Conservation (phyloP, 2,329 filamentous ascomycete species). For the Diaporthe sp. region DNA sequence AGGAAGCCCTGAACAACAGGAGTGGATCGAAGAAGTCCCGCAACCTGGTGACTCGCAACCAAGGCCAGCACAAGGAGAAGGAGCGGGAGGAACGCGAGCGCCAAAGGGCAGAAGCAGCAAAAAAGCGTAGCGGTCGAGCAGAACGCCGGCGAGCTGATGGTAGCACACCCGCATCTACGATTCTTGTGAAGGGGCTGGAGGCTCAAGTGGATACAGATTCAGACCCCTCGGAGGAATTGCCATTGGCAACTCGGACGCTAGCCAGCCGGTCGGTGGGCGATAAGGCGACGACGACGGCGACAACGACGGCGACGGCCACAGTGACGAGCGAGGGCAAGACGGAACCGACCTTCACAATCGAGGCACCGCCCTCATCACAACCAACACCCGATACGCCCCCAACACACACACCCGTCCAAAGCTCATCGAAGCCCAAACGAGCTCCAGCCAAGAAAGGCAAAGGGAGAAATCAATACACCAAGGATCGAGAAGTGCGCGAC, state of each 20-base stretch:
- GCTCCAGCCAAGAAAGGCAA: conserved; percentile 76
- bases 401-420: conserved; percentile 53
- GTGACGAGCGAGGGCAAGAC: conserved; percentile 35
- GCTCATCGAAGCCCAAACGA: conserved; percentile 72
- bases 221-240: conserved; percentile 77
- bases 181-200: conserved; percentile 47
- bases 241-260: conserved; percentile 58
- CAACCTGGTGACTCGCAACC: conserved; percentile 64
- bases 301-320: conserved; percentile 27
- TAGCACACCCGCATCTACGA: conserved; percentile 54
- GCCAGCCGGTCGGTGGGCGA: conserved; percentile 47
- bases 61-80: conserved; percentile 63
- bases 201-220: conserved; percentile 69
- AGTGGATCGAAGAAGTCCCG: conserved; percentile 72
- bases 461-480: conserved; percentile 86
- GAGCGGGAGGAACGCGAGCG: conserved; percentile 82
- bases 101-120: conserved; percentile 79
- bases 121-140: conserved; percentile 83
- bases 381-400: conserved; percentile 63
- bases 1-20: conserved; percentile 72
- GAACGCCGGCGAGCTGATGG: conserved; percentile 86
- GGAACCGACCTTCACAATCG: conserved; percentile 45
- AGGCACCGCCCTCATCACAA: conserved; percentile 60
- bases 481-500: conserved; percentile 73
- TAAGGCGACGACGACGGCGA: conserved; percentile 38